phyloP scores from a whole-genome alignment of 192 early-diverging fungal genomes.

The Linnemannia exigua region DNA sequence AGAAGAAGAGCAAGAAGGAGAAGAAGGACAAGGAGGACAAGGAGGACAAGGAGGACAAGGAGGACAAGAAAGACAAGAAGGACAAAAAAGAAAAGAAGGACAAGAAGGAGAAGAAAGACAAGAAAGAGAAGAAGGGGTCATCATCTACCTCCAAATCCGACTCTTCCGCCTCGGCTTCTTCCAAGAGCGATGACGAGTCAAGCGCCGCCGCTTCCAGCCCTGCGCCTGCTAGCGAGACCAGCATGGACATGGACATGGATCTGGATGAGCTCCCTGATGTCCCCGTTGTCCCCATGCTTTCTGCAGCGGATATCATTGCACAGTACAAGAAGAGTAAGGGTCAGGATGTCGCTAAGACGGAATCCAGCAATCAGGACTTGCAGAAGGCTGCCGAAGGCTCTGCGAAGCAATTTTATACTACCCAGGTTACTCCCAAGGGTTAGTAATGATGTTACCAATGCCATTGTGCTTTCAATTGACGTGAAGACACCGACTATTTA shows the following conservation, averaged over 20 bases:
- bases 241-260: slow-evolving; percentile 16
- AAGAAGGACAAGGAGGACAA: slow-evolving; percentile 10
- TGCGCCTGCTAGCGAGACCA: neutral
- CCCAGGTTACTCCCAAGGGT: slow-evolving; percentile 1
- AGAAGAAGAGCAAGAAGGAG: slow-evolving; percentile 27
- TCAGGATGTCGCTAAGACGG: neutral
- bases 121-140: neutral
- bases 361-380: neutral
- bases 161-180: neutral
- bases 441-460: neutral
- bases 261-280: neutral
- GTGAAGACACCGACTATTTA: neutral
- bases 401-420: neutral
- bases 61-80: slow-evolving; percentile 32
- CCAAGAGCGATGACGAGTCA: neutral
- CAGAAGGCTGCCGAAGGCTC: neutral
- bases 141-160: neutral
- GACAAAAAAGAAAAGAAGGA: slow-evolving; percentile 26
- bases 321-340: slow-evolving; percentile 28
- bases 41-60: slow-evolving; percentile 24
- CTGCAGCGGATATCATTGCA: neutral
- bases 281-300: neutral
- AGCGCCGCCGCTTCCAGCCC: slow-evolving; percentile 11
- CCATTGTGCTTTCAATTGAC: neutral
- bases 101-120: slow-evolving; percentile 30